These are phyloP conservation scores for Yamadazyma insecticola DNA, from an alignment of 805 yeast genomes.

Conservation along the genomic window DNA sequence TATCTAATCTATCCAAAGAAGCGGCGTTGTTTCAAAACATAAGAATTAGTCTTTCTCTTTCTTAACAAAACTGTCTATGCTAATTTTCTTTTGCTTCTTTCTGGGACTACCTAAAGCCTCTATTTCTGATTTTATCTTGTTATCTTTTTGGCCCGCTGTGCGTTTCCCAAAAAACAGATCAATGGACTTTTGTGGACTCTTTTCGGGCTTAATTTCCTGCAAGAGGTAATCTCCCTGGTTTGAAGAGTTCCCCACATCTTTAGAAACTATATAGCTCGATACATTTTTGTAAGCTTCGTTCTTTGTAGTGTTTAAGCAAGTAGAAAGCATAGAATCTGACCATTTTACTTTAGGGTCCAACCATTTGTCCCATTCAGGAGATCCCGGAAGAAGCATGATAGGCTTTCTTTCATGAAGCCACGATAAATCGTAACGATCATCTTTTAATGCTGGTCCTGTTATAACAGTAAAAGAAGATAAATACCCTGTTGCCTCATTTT, in stretches of 20 bases:
- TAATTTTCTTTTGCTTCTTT: conserved; percentile 4
- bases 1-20: too few species aligned
- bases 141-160: conserved; percentile 1
- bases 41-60: conserved; percentile 3
- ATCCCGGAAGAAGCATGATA: conserved; percentile 54
- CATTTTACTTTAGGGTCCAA: conserved; percentile 41
- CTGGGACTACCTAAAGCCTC: conserved; percentile 2
- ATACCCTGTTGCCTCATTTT: conserved; percentile 12
- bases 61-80: conserved; percentile 4
- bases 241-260: conserved; percentile 59
- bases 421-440: conserved; percentile 44
- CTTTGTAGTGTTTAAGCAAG: conserved; percentile 31
- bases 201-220: conserved; percentile 17
- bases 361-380: conserved; percentile 62
- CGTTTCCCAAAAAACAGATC: conserved; percentile 21
- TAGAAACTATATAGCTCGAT: conserved; percentile 51
- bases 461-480: conserved; percentile 60
- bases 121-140: too few species aligned
- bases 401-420: conserved; percentile 85
- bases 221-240: conserved; percentile 43
- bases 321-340: conserved; percentile 33
- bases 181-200: conserved; percentile 18
- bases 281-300: conserved; percentile 33
- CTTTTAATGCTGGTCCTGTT: conserved; percentile 57
- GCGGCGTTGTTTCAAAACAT: too few species aligned